Conservation (phyloP, 2,329 filamentous ascomycete genomes). For the Macrophomina phaseolina region DNA sequence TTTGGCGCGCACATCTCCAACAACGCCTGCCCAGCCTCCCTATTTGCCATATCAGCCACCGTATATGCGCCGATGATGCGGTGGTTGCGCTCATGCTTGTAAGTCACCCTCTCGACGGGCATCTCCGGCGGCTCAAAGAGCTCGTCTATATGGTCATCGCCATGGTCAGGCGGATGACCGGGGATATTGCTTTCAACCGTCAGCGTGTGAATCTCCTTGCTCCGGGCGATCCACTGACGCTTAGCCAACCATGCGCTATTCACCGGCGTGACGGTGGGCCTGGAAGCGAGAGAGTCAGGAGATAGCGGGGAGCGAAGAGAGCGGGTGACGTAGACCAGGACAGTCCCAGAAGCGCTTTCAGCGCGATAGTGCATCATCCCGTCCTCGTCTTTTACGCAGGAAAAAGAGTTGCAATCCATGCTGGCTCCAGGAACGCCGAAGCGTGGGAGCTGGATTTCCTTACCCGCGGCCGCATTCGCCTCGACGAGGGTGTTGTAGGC, state of each 20-base stretch:
- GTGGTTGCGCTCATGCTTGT: background rate
- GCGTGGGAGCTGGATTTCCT: background rate
- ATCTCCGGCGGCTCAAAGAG: background rate
- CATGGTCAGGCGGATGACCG: background rate
- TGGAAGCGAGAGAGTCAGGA: background rate
- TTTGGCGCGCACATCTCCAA: background rate
- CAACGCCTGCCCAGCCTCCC: background rate
- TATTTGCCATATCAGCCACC: slow-evolving; percentile 18
- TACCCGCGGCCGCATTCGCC: slow-evolving; percentile 3
- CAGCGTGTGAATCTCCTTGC: background rate
- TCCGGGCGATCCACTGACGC: background rate
- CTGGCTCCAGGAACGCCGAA: background rate
- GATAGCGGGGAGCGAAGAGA: background rate
- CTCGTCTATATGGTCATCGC: background rate
- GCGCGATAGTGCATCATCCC: background rate
- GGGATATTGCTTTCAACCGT: background rate
- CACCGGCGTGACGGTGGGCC: background rate
- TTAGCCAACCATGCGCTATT: background rate
- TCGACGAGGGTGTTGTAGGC: slow-evolving; percentile 6
- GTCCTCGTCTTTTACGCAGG: background rate
- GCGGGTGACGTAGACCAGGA: slow-evolving; percentile 1
- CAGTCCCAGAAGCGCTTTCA: background rate
- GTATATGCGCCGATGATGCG: slow-evolving; percentile 7
- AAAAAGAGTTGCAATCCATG: background rate
- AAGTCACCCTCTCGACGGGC: background rate